Conservation (phyloP, 768 basidiomycete species). For the Auricularia sp. region DNA sequence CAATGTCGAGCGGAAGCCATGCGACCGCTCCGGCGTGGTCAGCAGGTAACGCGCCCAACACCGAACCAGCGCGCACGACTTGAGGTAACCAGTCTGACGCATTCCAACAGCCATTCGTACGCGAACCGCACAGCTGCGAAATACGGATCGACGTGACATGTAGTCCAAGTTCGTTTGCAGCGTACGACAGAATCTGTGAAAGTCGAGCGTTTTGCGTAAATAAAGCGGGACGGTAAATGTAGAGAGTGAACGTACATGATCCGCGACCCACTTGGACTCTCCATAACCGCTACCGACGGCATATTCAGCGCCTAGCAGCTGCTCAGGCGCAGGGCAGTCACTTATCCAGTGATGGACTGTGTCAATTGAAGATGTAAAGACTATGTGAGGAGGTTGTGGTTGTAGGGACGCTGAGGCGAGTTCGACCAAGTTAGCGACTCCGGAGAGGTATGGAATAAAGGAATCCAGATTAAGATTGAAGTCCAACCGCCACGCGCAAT, state of each 20-base stretch:
- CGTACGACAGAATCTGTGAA: not conserved
- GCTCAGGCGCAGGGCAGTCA: not conserved
- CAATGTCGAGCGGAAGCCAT: constrained; percentile 2
- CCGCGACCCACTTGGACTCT: not conserved
- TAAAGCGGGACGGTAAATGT: not conserved
- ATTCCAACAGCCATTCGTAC: constrained; percentile 1
- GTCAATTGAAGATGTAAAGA: not conserved
- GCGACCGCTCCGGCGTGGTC: not conserved
- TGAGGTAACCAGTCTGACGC: constrained; percentile 3
- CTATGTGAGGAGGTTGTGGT: not conserved
- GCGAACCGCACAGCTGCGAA: not conserved
- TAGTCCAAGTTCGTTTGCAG: not conserved
- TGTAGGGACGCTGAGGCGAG: not conserved
- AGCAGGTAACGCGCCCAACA: not conserved
- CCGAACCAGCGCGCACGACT: not conserved
- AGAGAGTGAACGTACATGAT: not conserved
- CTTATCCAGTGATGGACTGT: not conserved
- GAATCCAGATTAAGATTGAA: not conserved
- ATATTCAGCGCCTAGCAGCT: not conserved
- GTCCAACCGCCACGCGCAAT: not conserved
- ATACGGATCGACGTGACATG: not conserved
- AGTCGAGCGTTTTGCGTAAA: not conserved
- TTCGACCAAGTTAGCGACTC: not conserved
- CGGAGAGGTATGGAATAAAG: not conserved
- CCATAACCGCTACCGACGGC: not conserved